These are phyloP conservation scores for Glutinoglossum americanum DNA, from an alignment of 495 filamentous ascomycete genomes.

Conservation along the genomic window DNA sequence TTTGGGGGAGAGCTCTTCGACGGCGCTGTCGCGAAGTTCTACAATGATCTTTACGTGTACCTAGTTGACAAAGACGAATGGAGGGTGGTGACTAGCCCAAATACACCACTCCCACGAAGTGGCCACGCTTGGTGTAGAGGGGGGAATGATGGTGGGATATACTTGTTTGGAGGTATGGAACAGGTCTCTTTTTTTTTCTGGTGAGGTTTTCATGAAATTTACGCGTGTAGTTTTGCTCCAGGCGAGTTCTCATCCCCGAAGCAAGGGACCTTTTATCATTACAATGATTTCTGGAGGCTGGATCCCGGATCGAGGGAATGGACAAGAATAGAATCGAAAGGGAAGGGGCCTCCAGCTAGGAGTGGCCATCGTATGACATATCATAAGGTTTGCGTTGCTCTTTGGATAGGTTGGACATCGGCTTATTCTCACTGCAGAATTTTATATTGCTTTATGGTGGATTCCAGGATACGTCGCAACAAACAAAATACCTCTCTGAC, in stretches of 20 bases:
- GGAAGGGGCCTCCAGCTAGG: constrained; percentile 68
- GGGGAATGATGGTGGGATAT: constrained; percentile 66
- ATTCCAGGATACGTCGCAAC: constrained; percentile 87
- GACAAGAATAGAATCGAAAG: constrained; percentile 71
- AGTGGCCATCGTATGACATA: constrained; percentile 91
- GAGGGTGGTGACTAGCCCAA: constrained; percentile 71
- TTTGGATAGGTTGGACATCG: neutral
- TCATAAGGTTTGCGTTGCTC: constrained; percentile 38
- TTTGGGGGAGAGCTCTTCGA: constrained; percentile 69
- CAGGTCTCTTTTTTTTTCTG: neutral
- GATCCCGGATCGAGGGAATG: constrained; percentile 69
- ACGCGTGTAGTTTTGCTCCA: neutral
- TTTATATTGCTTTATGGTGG: constrained; percentile 60
- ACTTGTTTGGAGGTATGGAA: constrained; percentile 59
- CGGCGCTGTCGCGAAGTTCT: constrained; percentile 39
- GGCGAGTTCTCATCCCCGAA: constrained; percentile 58
- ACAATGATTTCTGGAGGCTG: constrained; percentile 94
- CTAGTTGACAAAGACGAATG: constrained; percentile 71
- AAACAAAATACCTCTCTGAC: constrained; percentile 71
- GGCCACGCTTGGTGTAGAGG: constrained; percentile 86
- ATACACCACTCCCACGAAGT: constrained; percentile 73
- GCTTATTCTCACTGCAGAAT: constrained; percentile 20
- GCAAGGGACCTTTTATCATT: constrained; percentile 97
- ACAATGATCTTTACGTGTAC: constrained; percentile 67
- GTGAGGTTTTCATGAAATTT: neutral